Evolutionary conservation across 106 monocot species (phyloP).

Genomic region (Apostasia ramifera): DNA sequence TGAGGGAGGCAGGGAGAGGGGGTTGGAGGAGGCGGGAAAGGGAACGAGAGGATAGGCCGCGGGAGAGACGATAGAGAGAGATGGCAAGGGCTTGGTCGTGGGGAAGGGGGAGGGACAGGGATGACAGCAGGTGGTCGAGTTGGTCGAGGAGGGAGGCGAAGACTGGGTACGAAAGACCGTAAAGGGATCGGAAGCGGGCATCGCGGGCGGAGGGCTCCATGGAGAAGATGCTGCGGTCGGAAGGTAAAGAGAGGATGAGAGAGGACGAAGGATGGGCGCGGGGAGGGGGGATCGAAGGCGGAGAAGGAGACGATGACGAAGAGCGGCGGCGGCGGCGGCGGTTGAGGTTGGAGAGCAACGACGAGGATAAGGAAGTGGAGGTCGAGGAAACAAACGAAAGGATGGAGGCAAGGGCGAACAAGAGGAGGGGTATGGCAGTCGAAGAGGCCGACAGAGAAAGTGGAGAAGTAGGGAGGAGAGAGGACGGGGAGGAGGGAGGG

Average conservation of each 20-base stretch:
- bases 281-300: slow-evolving; percentile 5
- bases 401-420: slow-evolving; percentile 26
- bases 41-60: slow-evolving; percentile 33
- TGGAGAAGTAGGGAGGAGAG: slow-evolving; percentile 10
- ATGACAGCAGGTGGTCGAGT: slow-evolving; percentile 26
- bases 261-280: neutral
- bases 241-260: slow-evolving; percentile 16
- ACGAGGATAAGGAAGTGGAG: slow-evolving; percentile 8
- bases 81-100: slow-evolving; percentile 39
- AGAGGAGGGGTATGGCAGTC: slow-evolving; percentile 2
- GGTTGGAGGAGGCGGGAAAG: slow-evolving; percentile 23
- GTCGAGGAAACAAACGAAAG: slow-evolving; percentile 22
- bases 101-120: slow-evolving; percentile 28
- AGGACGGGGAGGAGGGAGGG: slow-evolving; percentile 14
- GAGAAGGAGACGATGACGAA: neutral
- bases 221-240: slow-evolving; percentile 30
- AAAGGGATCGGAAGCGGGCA: slow-evolving; percentile 37
- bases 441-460: neutral
- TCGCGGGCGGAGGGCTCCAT: slow-evolving; percentile 41
- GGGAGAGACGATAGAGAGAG: slow-evolving; percentile 47
- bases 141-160: slow-evolving; percentile 40
- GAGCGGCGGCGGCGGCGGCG: slow-evolving; percentile 12
- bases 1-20: slow-evolving; percentile 29
- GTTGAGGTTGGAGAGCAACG: slow-evolving; percentile 14
- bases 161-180: slow-evolving; percentile 47